Conservation (phyloP, 306 rosid species). For the Benincasa hispida region DNA sequence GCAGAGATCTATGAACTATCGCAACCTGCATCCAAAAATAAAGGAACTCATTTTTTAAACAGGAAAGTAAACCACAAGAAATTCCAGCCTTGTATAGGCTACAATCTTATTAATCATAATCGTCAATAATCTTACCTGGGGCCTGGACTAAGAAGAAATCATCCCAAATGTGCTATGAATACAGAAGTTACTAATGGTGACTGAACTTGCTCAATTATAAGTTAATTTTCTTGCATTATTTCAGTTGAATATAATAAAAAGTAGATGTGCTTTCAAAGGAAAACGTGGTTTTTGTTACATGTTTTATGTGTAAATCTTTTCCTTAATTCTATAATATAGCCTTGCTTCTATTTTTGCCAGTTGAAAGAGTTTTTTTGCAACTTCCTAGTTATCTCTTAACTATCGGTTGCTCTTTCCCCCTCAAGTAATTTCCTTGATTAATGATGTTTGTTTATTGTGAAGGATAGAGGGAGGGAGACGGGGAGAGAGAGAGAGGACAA, state of each 20-base stretch:
- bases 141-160: neutral
- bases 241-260: neutral
- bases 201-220: neutral
- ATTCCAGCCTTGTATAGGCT: neutral
- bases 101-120: neutral
- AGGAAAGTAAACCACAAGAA: neutral
- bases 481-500: neutral
- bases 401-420: too few species aligned
- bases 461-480: neutral
- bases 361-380: too few species aligned
- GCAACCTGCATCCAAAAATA: conserved; percentile 36
- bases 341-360: neutral
- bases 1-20: conserved; percentile 54
- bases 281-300: neutral
- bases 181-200: neutral
- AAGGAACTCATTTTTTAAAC: neutral
- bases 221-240: neutral
- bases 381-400: too few species aligned
- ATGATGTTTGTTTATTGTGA: too few species aligned
- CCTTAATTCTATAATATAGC: neutral
- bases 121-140: neutral
- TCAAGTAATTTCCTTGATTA: too few species aligned
- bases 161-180: neutral
- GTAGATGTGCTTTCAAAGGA: neutral
- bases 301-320: too few species aligned